phyloP scores from a whole-genome alignment of 1,284 basidiomycete species.

The Trichosporon sp. region DNA sequence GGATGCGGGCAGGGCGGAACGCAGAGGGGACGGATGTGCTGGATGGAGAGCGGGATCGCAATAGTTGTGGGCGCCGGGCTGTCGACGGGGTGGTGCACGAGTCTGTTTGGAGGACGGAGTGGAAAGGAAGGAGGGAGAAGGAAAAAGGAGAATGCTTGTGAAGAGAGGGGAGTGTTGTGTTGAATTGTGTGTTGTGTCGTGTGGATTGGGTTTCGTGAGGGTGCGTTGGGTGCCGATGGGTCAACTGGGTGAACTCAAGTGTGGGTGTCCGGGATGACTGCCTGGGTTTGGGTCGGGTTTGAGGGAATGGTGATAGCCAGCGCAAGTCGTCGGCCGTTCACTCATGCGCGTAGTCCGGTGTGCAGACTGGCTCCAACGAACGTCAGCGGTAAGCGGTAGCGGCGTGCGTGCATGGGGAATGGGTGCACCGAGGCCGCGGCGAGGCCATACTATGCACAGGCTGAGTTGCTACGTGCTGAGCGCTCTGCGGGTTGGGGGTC shows the following conservation, averaged over 20 bases:
- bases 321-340: too few relatives aligned
- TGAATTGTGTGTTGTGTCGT: slow-evolving; percentile 18
- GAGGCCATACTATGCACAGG: neutral
- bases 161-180: slow-evolving; percentile 2
- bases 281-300: neutral
- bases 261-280: neutral
- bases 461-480: neutral
- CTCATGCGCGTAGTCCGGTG: neutral
- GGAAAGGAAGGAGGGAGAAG: slow-evolving; percentile 14
- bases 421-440: neutral
- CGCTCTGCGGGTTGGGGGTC: neutral
- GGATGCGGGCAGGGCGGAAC: slow-evolving; percentile 6
- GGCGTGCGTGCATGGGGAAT: neutral
- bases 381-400: neutral
- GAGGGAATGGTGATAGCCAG: neutral
- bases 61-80: neutral
- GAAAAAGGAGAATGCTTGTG: neutral
- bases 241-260: neutral
- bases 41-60: neutral
- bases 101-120: neutral
- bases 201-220: slow-evolving; percentile 12
- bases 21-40: neutral
- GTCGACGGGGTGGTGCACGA: neutral
- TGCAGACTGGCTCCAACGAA: neutral
- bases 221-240: neutral